Conservation (phyloP, 805 yeast genomes). For the Candida bentonensis region DNA sequence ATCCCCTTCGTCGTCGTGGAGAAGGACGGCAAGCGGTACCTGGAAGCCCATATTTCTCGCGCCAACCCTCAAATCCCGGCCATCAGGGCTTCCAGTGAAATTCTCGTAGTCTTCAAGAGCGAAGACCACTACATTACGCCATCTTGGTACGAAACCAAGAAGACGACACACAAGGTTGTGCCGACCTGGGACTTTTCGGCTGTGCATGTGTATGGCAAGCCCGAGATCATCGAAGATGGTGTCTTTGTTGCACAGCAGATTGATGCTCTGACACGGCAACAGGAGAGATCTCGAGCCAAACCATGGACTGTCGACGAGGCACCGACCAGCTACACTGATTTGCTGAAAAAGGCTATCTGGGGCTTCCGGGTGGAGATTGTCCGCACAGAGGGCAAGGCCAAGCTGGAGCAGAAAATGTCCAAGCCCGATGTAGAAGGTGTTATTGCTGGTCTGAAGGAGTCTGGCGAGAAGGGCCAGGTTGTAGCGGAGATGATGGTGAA, state of each 20-base stretch:
- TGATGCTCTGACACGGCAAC: slow-evolving; percentile 29
- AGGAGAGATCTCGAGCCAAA: slow-evolving; percentile 28
- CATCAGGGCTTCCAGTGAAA: slow-evolving; percentile 23
- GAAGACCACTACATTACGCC: slow-evolving; percentile 40
- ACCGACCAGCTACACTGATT: slow-evolving; percentile 32
- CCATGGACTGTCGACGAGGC: slow-evolving; percentile 47
- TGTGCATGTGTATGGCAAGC: slow-evolving; percentile 41
- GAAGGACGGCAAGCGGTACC: slow-evolving; percentile 25
- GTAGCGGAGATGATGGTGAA: neutral
- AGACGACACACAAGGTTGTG: slow-evolving; percentile 44
- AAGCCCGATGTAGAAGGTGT: slow-evolving; percentile 38
- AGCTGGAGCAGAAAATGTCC: slow-evolving; percentile 39
- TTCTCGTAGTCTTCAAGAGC: slow-evolving; percentile 39
- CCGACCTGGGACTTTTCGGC: slow-evolving; percentile 58
- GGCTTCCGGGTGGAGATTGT: slow-evolving; percentile 42
- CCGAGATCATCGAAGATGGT: slow-evolving; percentile 30
- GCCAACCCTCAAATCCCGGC: slow-evolving; percentile 32
- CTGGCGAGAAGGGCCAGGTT: neutral
- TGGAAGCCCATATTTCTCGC: slow-evolving; percentile 43
- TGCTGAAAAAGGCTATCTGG: slow-evolving; percentile 34
- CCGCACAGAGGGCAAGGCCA: slow-evolving; percentile 37
- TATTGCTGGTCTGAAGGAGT: slow-evolving; percentile 23
- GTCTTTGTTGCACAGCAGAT: slow-evolving; percentile 34
- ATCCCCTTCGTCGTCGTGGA: slow-evolving; percentile 36
- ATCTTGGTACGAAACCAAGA: slow-evolving; percentile 40